Evolutionary conservation across 2,329 filamentous ascomycete species (phyloP).

Genomic region (Neonectria ditissima): DNA sequence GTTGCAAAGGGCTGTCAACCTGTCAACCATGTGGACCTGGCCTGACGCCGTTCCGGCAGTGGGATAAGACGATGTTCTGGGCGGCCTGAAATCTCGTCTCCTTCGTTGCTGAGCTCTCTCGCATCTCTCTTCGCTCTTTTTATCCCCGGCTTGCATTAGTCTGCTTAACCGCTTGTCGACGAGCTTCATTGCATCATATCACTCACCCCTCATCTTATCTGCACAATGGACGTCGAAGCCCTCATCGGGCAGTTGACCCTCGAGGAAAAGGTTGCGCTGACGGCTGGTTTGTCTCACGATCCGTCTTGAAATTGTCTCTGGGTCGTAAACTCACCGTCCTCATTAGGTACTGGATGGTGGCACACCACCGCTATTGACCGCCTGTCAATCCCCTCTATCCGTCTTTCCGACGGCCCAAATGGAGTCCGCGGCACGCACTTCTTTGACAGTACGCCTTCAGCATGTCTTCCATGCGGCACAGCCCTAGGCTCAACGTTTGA

Average conservation of each 20-base stretch:
- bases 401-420: constrained; percentile 37
- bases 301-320: neutral
- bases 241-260: constrained; percentile 30
- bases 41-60: constrained; percentile 6
- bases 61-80: neutral
- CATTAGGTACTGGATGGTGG: constrained; percentile 33
- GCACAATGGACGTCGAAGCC: constrained; percentile 29
- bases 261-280: constrained; percentile 32
- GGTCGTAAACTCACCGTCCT: neutral
- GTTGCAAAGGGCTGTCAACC: neutral
- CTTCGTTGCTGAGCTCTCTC: neutral
- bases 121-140: neutral
- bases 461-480: constrained; percentile 37
- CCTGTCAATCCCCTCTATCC: constrained; percentile 29
- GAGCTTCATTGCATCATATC: neutral
- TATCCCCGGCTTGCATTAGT: constrained; percentile 5
- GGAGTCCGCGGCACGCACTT: constrained; percentile 38
- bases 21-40: constrained; percentile 5
- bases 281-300: constrained; percentile 17
- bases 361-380: constrained; percentile 33
- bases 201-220: neutral
- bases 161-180: neutral
- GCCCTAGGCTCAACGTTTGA: constrained; percentile 33
- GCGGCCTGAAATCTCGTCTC: constrained; percentile 1
- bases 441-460: constrained; percentile 40